phyloP scores from a whole-genome alignment of 1,284 basidiomycete genomes.

The Rugosomyces carneus region DNA sequence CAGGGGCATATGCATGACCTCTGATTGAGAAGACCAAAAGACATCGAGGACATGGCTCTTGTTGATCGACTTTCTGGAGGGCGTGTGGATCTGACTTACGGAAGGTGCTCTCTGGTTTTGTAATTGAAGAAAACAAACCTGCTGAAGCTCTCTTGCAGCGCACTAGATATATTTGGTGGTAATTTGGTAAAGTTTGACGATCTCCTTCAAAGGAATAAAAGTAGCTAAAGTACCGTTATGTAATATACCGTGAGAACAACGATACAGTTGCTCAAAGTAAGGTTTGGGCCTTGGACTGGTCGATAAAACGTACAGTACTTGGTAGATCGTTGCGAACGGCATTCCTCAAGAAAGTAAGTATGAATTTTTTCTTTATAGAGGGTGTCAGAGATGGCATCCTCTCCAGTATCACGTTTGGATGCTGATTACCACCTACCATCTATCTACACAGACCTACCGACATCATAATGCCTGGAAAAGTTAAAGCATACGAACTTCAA shows the following conservation, averaged over 20 bases:
- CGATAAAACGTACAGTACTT: conserved; percentile 17
- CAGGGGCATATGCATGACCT: background rate
- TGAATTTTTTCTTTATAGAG: conserved; percentile 4
- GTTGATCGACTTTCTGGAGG: conserved; percentile 82
- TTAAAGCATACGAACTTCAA: conserved; percentile 98
- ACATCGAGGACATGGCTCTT: conserved; percentile 77
- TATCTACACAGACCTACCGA: conserved; percentile 13
- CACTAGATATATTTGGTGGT: conserved; percentile 78
- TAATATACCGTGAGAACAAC: conserved; percentile 28
- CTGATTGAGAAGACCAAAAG: conserved; percentile 38
- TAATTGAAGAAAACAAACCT: background rate
- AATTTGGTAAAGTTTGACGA: conserved; percentile 60
- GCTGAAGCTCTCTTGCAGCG: conserved; percentile 29
- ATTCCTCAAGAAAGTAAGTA: conserved; percentile 35
- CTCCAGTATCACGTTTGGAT: background rate
- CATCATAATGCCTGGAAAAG: conserved; percentile 76
- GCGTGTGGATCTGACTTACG: conserved; percentile 92
- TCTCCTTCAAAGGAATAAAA: conserved; percentile 39
- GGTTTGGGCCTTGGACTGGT: conserved; percentile 28
- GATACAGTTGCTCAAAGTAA: conserved; percentile 38
- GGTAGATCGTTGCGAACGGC: conserved; percentile 31
- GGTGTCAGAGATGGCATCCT: background rate
- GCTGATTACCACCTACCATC: background rate
- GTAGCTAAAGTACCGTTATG: conserved; percentile 15
- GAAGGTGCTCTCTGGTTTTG: conserved; percentile 55